Base-by-base conservation (phyloP, 2,329 filamentous ascomycete genomes). In the Tolypocladium tundrense region DNA sequence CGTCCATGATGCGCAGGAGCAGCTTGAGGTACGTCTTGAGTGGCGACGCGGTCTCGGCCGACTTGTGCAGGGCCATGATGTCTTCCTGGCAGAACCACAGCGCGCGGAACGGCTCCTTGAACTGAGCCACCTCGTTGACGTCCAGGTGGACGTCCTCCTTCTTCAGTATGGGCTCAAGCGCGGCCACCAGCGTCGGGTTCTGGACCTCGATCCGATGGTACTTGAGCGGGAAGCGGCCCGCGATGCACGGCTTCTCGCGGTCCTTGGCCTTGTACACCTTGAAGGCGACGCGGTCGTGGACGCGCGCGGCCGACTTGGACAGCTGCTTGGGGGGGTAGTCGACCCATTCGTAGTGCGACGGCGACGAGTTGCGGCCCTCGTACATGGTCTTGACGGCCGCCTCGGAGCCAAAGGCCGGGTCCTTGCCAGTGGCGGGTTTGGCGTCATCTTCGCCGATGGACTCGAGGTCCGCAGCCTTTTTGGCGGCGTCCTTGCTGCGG, bases 211-310 rank as follows among this genome's bases (percentile, higher is more conserved):
- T 67, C 61, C 63, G 65, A 64, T 76, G 70, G 58, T 72, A 72
- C 54, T 73, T 74, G 57, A 78, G 66, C 13, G 70, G 66, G 40
- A 67, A 72, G n/a, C 66, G 65, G 31, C 75, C 75, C 0, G 61
- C 68, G 42, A 78, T 68, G 57, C 71, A 67, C 4, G 71, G 68
- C 67, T 78, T 77, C 11, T 64, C 64, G 33, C 59, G 59, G 62
- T 79, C 75, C 62, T 76, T 77, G 68, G 75, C 62, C 69, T 77
- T 78, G 73, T 70, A 79, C 24, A 78, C 66, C 60, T 72, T 75
- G 68, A 79, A 75, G 58, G 77, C 75, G 16, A 73, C 70, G 4
- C 71, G 68, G 53, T 74, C 71, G 50, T 77, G 69, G 8, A 65
- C 69, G 45, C 67, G 67, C 53, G 68, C 64, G 3, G 65, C 68